phyloP scores from a whole-genome alignment of 2,329 filamentous ascomycete species.

The Rasamsonia emersonii region DNA sequence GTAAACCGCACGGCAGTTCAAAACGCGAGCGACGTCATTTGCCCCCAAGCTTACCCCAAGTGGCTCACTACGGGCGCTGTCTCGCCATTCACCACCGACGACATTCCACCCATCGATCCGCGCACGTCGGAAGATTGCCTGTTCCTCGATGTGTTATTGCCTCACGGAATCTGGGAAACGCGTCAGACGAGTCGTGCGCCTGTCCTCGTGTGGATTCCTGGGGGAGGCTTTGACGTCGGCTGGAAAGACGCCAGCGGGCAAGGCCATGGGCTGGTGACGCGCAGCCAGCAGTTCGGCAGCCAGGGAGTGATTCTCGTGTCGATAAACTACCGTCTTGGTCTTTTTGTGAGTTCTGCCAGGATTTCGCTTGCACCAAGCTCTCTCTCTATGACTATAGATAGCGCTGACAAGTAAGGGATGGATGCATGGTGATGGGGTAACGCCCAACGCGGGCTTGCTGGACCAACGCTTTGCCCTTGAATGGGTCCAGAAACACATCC shows the following conservation, averaged over 20 bases:
- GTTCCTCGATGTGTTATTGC: conserved; percentile 25
- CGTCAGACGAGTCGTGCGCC: conserved; percentile 16
- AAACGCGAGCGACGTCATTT: conserved; percentile 13
- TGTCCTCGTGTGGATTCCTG: conserved; percentile 37
- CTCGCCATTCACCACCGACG: conserved; percentile 38
- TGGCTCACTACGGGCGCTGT: conserved; percentile 2
- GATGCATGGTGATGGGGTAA: conserved; percentile 32
- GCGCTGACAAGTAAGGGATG: conserved; percentile 22
- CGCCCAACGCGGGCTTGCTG: conserved; percentile 41
- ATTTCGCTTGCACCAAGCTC: conserved; percentile 1
- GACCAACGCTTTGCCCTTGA: conserved; percentile 49
- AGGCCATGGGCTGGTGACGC: conserved; percentile 31
- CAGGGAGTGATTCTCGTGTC: conserved; percentile 40
- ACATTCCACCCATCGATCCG: conserved; percentile 37
- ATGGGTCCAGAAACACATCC: conserved; percentile 48
- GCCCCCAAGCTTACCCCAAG: conserved; percentile 23
- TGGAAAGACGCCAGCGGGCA: conserved; percentile 25
- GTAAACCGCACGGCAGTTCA: conserved; percentile 15
- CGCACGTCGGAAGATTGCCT: conserved; percentile 18
- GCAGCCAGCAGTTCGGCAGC: conserved; percentile 28
- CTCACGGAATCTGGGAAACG: conserved; percentile 13
- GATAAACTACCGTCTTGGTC: conserved; percentile 34
- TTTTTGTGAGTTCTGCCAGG: conserved; percentile 1
- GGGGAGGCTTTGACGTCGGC: conserved; percentile 37
- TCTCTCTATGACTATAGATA: neutral